phyloP scores from a whole-genome alignment of 2,329 filamentous ascomycete genomes.

The Pestalotiopsis sp. region DNA sequence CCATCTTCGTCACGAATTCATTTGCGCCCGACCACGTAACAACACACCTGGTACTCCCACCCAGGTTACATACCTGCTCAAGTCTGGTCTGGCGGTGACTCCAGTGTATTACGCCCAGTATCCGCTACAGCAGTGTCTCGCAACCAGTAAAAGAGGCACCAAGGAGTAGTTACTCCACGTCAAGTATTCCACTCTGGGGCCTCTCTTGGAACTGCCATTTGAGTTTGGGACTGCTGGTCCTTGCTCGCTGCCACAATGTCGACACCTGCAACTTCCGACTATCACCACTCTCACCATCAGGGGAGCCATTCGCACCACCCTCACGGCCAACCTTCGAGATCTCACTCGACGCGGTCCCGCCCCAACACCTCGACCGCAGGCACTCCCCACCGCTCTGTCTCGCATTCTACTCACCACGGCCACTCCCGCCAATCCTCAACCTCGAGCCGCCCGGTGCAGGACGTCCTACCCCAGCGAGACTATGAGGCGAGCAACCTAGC shows the following conservation, averaged over 20 bases:
- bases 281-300: conserved; percentile 32
- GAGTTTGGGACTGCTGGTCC: conserved; percentile 2
- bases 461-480: conserved; percentile 63
- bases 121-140: background rate
- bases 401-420: conserved; percentile 37
- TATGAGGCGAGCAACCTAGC: conserved; percentile 73
- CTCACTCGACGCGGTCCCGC: conserved; percentile 40
- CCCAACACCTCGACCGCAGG: conserved; percentile 25
- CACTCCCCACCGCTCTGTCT: conserved; percentile 29
- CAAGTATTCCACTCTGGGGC: conserved; percentile 8
- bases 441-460: conserved; percentile 44
- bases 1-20: background rate
- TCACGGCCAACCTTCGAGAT: conserved; percentile 31
- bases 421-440: conserved; percentile 36
- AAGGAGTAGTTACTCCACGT: conserved; percentile 12
- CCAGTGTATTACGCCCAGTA: background rate
- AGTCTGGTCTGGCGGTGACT: background rate
- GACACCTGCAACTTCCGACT: conserved; percentile 26
- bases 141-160: conserved; percentile 11
- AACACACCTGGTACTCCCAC: background rate
- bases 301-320: conserved; percentile 30
- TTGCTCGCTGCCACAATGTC: conserved; percentile 31
- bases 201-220: conserved; percentile 1
- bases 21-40: background rate
- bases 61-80: background rate